phyloP scores from a whole-genome alignment of 2,329 filamentous ascomycete species.

The Scedosporium aurantiacum region DNA sequence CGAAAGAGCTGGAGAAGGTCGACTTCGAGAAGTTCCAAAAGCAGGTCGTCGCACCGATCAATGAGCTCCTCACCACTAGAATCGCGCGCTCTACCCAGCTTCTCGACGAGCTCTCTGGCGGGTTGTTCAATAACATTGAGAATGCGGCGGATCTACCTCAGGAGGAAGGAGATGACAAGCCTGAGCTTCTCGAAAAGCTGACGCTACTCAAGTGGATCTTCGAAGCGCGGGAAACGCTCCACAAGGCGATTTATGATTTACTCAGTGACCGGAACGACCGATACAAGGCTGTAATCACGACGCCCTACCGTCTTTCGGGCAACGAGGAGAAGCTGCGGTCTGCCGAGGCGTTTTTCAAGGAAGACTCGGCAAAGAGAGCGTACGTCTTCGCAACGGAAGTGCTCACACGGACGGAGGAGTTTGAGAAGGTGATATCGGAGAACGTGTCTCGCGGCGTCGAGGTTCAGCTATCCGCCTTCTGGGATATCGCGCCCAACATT shows the following conservation, averaged over 20 bases:
- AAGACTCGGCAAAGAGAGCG: slow-evolving; percentile 64
- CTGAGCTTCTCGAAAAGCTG: slow-evolving; percentile 86
- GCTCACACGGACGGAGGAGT: slow-evolving; percentile 61
- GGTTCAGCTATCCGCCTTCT: slow-evolving; percentile 85
- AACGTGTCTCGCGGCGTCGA: slow-evolving; percentile 84
- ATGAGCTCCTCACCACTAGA: slow-evolving; percentile 65
- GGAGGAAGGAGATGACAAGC: slow-evolving; percentile 90
- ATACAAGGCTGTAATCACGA: slow-evolving; percentile 73
- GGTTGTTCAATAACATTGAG: slow-evolving; percentile 54
- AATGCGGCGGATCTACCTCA: slow-evolving; percentile 72
- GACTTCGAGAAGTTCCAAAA: slow-evolving; percentile 80
- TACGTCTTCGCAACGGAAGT: slow-evolving; percentile 61
- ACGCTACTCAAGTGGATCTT: slow-evolving; percentile 96
- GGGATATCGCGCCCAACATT: slow-evolving; percentile 88
- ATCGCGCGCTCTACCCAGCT: slow-evolving; percentile 63
- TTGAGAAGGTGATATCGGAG: slow-evolving; percentile 68
- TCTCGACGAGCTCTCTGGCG: slow-evolving; percentile 64
- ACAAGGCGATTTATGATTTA: slow-evolving; percentile 76
- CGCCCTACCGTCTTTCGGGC: slow-evolving; percentile 64
- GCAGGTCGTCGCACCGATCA: slow-evolving; percentile 71
- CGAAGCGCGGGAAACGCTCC: slow-evolving; percentile 78
- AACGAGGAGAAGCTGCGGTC: slow-evolving; percentile 71
- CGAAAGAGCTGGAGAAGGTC: slow-evolving; percentile 63
- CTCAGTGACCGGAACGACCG: slow-evolving; percentile 76
- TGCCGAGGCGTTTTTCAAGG: slow-evolving; percentile 70